Base-by-base conservation (phyloP, 148 eudicot species). In the Fagopyrum tataricum region DNA sequence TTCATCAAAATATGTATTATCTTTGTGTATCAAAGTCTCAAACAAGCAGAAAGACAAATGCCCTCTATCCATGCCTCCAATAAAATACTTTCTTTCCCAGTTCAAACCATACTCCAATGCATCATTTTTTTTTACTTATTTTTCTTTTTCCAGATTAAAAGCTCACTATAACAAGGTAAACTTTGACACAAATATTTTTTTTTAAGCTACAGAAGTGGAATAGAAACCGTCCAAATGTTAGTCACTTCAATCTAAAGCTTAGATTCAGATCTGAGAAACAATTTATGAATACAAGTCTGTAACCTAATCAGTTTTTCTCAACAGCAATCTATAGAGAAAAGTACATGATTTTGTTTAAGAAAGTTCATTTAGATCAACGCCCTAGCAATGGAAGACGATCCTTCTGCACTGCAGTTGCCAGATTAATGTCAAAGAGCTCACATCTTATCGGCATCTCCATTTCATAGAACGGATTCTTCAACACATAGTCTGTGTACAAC, bases 391-490 rank as follows among this genome's bases (percentile, higher is more conserved):
- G 83, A 58, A 91, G 89, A 7, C 96, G 93, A 76, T 91, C 97
- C 77, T 88, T 94, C 75, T 83, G 97, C 59, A 94, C 87, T 26
- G 91, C 91, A 73, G 91, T 97, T 17, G 93, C 73, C 62, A 94
- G 82, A 79, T 89, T 91, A 71, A 88, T 82, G 73, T 91, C 98
- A 64, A 94, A 94, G 51, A 89, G 93, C 87, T 94, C 98, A 73
- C 98, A 94, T 11, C 98, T 85, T 56, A 94, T 94, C 21, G 98
- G 98, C 98, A 94, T 94, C 83, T 94, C 98, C 96, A 94, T 88
- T 76, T 94, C 97, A 78, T 91, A 94, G 80, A 91, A 94, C 17
- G 98, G 97, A 71, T 91, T 94, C 85, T 94, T 94, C 84, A 91
- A 71, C 40, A 91, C 98, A 74, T 83, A 91, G 68, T 91, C 97